Conservation (phyloP, 1,284 basidiomycete genomes). For the Moesziomyces parantarcticus region DNA sequence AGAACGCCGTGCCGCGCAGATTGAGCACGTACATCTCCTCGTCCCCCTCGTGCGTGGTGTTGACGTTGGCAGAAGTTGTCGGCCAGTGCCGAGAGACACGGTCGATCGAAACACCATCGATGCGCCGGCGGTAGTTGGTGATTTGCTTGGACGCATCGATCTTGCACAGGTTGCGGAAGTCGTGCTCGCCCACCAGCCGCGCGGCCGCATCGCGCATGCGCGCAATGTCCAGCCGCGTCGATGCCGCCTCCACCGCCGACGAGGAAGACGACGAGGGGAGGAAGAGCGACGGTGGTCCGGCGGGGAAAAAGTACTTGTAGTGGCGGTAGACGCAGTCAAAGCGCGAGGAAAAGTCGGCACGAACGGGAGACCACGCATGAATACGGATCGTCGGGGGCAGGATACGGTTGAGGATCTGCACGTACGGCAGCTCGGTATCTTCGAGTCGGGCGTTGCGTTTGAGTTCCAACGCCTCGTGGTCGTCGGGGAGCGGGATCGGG, state of each 20-base stretch:
- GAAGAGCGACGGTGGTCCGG: slow-evolving; percentile 51
- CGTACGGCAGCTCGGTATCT: slow-evolving; percentile 78
- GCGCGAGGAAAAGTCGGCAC: slow-evolving; percentile 82
- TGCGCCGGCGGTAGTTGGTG: slow-evolving; percentile 77
- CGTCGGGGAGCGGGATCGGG: background rate
- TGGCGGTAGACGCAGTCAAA: slow-evolving; percentile 88
- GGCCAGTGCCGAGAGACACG: slow-evolving; percentile 55
- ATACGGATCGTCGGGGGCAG: slow-evolving; percentile 89
- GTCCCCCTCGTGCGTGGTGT: slow-evolving; percentile 33
- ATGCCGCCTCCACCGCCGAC: background rate
- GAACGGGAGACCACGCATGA: slow-evolving; percentile 95
- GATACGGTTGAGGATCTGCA: slow-evolving; percentile 85
- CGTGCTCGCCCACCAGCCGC: slow-evolving; percentile 85
- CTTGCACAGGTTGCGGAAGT: slow-evolving; percentile 95
- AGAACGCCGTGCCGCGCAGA: slow-evolving; percentile 86
- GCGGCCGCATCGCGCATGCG: slow-evolving; percentile 82
- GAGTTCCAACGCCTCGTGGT: slow-evolving; percentile 34
- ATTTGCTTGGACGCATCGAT: slow-evolving; percentile 95
- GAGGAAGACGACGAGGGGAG: slow-evolving; percentile 5
- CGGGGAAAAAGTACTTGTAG: slow-evolving; percentile 91
- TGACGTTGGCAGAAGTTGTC: background rate
- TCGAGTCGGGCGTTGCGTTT: slow-evolving; percentile 42
- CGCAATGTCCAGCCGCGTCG: slow-evolving; percentile 53
- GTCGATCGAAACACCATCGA: slow-evolving; percentile 76
- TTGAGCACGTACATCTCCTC: slow-evolving; percentile 78